Conservation (phyloP, 2,329 filamentous ascomycete genomes). For the Paramyrothecium sp. region DNA sequence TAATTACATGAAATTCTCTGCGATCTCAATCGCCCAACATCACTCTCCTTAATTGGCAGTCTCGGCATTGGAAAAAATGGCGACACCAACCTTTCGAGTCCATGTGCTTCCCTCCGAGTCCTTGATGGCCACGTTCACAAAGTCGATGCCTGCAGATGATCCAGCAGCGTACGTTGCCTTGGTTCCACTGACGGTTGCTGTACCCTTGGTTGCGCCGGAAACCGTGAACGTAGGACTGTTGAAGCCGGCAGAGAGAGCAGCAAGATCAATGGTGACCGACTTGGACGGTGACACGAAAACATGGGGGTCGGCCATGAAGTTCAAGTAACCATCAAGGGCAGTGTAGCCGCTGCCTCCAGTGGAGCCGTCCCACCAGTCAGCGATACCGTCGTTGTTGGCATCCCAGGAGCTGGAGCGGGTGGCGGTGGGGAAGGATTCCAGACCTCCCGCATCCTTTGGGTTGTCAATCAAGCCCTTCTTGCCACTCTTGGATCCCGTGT, state of each 20-base stretch:
- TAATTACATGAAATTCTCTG: too few relatives aligned
- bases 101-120: not conserved
- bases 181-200: not conserved
- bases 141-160: not conserved
- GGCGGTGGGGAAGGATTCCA: conserved; percentile 27
- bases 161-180: not conserved
- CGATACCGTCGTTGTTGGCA: conserved; percentile 28
- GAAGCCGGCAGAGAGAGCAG: conserved; percentile 18
- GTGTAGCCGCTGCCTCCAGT: conserved; percentile 28
- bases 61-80: not conserved
- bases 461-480: conserved; percentile 31
- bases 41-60: not conserved
- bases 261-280: conserved; percentile 21
- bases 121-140: not conserved
- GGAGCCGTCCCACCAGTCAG: conserved; percentile 32
- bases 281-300: conserved; percentile 22
- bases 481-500: conserved; percentile 24
- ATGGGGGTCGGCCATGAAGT: conserved; percentile 33
- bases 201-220: not conserved
- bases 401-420: conserved; percentile 24
- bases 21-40: too few relatives aligned
- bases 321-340: conserved; percentile 28
- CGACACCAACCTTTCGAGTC: not conserved
- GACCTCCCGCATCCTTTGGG: conserved; percentile 27
- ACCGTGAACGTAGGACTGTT: conserved; percentile 1